Evolutionary conservation across 2,329 filamentous ascomycete species (phyloP).

Genomic region (Aspergillus pseudonomiae): DNA sequence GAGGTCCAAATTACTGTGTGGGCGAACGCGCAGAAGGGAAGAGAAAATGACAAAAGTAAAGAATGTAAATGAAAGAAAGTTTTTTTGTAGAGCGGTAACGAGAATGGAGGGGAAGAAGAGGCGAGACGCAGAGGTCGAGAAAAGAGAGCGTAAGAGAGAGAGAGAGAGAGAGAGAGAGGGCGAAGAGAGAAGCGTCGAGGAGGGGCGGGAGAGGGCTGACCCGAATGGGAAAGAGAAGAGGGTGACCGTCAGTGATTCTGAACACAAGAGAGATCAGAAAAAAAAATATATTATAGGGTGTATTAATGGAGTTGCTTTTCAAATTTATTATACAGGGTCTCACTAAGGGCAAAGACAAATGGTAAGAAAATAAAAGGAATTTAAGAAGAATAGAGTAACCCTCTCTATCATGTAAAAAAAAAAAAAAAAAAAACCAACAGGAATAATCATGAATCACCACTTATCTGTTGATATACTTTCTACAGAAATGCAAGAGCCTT

Average conservation of each 20-base stretch:
- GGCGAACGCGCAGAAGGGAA: conserved; percentile 37
- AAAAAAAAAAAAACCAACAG: background rate
- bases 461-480: background rate
- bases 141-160: conserved; percentile 16
- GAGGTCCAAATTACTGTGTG: conserved; percentile 33
- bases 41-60: conserved; percentile 18
- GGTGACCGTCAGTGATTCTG: background rate
- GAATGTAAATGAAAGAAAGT: conserved; percentile 12
- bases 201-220: conserved; percentile 27
- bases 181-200: conserved; percentile 18
- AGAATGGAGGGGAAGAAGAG: conserved; percentile 21
- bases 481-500: background rate
- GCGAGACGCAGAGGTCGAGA: conserved; percentile 20
- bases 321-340: background rate
- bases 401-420: background rate
- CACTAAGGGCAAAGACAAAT: background rate
- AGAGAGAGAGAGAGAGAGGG: conserved; percentile 20
- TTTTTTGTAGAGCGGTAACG: conserved; percentile 8
- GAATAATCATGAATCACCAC: background rate
- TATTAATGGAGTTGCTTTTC: conserved; percentile 1
- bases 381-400: background rate
- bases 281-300: background rate
- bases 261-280: conserved; percentile 2
- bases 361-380: conserved; percentile 2
- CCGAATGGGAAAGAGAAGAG: conserved; percentile 13